Evolutionary conservation across 805 yeast genomes (phyloP), one percentile per base, ranked within the genome.

Genomic region (Lipomyces starkeyi): DNA sequence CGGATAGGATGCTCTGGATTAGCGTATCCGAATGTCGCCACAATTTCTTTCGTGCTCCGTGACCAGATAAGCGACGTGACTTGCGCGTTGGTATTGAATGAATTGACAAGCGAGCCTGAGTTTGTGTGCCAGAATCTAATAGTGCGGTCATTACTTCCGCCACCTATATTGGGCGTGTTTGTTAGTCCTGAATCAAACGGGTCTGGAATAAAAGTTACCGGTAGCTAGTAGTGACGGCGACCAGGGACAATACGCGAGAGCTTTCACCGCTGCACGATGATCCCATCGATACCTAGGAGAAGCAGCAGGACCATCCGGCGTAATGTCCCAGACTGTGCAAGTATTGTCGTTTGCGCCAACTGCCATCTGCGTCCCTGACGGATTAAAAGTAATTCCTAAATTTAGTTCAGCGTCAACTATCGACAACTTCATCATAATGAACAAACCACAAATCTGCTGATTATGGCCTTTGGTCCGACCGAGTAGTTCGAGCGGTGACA

Each of bases 211-310:
- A 32, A 7, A 57, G 52, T 9, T 58, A 71, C 74, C 74, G 0
- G 97, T 92, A 0, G 94, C 97, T 47, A 93, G 77, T 8, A 93
- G 78, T 1, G 89, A 83, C 14, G 86, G 86, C 22, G 91, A 84
- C 97, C 97, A 93, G 0, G 98, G 98, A 76, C 97, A 93, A 74
- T 86, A 93, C 2, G 94, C 90, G 58, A 93, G 81, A 0, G 97
- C 98, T 73, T 93, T 93, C 0, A 93, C 93, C 0, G 98, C 98
- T 1, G 97, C 97, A 2, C 81, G 80, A 74, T 93, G 98, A 0
- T 83, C 85, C 62, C 93, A 80, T 9, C 78, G 76, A 74, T 83
- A 86, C 68, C 67, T 54, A 32, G 68, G 71, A 7, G 65, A 80
- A 78, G 59, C 85, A 73, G 27, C 64, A 74, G 9, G 94, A 90